Evolutionary conservation across 2,329 filamentous ascomycete genomes (phyloP).

Genomic region (Sporothrix globosa): DNA sequence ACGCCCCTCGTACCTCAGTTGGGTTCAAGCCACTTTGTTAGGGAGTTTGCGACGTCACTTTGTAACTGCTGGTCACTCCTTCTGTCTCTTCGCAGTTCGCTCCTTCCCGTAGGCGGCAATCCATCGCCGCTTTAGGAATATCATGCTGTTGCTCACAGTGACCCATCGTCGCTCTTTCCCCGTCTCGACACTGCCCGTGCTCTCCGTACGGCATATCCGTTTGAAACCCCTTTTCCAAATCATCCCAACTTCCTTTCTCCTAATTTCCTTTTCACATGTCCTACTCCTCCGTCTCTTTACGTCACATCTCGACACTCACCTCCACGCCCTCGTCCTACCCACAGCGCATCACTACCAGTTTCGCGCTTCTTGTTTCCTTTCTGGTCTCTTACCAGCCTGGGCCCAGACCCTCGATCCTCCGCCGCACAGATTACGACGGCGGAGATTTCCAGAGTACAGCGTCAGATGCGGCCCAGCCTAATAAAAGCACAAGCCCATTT

Average conservation of each 20-base stretch:
- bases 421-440: neutral
- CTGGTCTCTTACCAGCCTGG: neutral
- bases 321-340: neutral
- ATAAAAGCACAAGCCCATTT: neutral
- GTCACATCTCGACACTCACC: neutral
- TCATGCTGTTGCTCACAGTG: neutral
- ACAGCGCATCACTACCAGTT: neutral
- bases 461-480: neutral
- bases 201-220: neutral
- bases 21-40: too few relatives aligned
- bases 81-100: neutral
- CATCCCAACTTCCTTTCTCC: too few relatives aligned
- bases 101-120: constrained; percentile 9
- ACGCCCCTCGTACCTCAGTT: constrained; percentile 5
- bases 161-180: constrained; percentile 6
- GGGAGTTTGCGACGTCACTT: constrained; percentile 1
- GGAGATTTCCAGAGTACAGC: neutral
- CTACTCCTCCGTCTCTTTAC: neutral
- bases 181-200: neutral
- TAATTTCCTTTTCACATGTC: neutral
- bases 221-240: neutral
- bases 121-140: neutral
- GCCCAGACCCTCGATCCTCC: neutral
- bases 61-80: neutral
- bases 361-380: constrained; percentile 22